Conservation (phyloP, 805 yeast species). For the Tetrapisispora namnaoensis region DNA sequence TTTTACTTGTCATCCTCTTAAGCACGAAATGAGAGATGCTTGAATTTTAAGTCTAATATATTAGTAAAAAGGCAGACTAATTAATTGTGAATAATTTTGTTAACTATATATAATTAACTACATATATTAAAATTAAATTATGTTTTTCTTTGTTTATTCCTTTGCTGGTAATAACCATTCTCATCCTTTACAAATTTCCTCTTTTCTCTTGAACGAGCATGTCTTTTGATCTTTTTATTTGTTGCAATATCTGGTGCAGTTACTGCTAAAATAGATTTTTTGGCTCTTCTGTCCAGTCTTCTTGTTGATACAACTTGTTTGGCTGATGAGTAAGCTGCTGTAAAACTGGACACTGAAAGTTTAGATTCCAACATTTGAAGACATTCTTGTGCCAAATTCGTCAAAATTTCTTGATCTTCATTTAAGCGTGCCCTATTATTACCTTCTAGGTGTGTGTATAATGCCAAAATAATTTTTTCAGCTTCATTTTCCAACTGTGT, state of each 20-base stretch:
- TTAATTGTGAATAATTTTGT: too few relatives aligned
- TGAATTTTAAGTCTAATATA: too few relatives aligned
- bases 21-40: too few relatives aligned
- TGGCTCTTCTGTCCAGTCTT: constrained; percentile 67
- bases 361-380: constrained; percentile 54
- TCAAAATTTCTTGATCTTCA: constrained; percentile 43
- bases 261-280: constrained; percentile 65
- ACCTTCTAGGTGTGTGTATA: constrained; percentile 39
- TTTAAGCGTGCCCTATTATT: constrained; percentile 20
- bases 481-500: constrained; percentile 36
- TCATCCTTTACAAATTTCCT: constrained; percentile 67
- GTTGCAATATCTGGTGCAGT: constrained; percentile 79
- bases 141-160: constrained; percentile 38
- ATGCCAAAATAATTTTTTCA: constrained; percentile 44
- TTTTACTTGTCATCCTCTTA: too few relatives aligned
- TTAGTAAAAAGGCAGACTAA: too few relatives aligned
- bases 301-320: constrained; percentile 47
- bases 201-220: constrained; percentile 65
- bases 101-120: too few relatives aligned
- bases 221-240: constrained; percentile 63
- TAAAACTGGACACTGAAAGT: constrained; percentile 63
- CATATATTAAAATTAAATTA: too few relatives aligned
- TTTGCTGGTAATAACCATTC: constrained; percentile 62
- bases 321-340: constrained; percentile 52
- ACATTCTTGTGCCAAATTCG: constrained; percentile 51